These are phyloP conservation scores for Reticulascus tulasneorum DNA, from an alignment of 2,329 filamentous ascomycete species.

Conservation along the genomic window DNA sequence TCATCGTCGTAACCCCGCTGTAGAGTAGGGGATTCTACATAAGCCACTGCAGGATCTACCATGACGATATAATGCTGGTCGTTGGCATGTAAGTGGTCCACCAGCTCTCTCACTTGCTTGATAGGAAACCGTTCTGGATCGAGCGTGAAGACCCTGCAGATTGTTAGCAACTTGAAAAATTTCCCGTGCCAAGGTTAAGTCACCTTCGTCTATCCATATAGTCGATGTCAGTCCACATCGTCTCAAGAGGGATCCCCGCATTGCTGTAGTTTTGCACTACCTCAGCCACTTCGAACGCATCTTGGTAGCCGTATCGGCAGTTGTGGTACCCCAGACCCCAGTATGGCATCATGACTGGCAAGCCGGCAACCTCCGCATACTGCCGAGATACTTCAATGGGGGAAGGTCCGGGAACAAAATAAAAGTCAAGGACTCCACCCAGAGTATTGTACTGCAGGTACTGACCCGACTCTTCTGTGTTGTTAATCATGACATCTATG, in stretches of 20 bases:
- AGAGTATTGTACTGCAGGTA: constrained; percentile 78
- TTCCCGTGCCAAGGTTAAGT: background rate
- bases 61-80: constrained; percentile 73
- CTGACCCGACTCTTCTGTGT: constrained; percentile 53
- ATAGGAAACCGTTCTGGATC: constrained; percentile 63
- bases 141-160: constrained; percentile 52
- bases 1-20: constrained; percentile 37
- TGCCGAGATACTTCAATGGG: constrained; percentile 56
- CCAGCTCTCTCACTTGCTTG: constrained; percentile 59
- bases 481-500: constrained; percentile 74
- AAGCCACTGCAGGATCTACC: constrained; percentile 65
- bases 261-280: constrained; percentile 64
- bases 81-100: constrained; percentile 60
- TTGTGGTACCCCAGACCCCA: constrained; percentile 61
- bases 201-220: constrained; percentile 27
- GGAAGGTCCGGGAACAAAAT: constrained; percentile 58
- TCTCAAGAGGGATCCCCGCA: constrained; percentile 63
- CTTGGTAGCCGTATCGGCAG: constrained; percentile 61
- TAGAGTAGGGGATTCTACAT: constrained; percentile 41
- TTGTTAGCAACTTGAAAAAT: constrained; percentile 1
- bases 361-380: constrained; percentile 53
- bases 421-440: constrained; percentile 72
- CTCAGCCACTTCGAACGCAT: constrained; percentile 62
- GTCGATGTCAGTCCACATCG: constrained; percentile 57
- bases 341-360: constrained; percentile 60